A percentile compares a stretch with the other conserved stretches of the same genome.
Conservation (phyloP, 768 basidiomycete species). For the Suillus variegatus region DNA sequence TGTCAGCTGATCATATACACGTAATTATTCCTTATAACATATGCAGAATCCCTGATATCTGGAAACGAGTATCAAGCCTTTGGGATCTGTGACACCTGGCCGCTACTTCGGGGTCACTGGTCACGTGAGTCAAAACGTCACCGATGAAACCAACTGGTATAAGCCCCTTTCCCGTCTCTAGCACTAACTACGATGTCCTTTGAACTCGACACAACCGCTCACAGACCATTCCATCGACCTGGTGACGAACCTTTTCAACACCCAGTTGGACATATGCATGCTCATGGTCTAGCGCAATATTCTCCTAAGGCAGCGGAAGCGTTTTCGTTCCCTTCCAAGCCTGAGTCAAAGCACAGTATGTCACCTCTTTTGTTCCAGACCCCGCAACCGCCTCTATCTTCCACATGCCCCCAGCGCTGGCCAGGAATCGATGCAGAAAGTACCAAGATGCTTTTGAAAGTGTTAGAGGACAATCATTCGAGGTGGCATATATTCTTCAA, state of each 20-base stretch:
- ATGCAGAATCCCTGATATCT: neutral
- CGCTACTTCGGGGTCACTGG: neutral
- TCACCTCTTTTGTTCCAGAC: conserved; percentile 6
- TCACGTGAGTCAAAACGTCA: neutral
- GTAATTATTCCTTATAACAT: neutral
- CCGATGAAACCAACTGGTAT: neutral
- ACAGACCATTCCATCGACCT: conserved; percentile 19
- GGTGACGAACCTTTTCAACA: conserved; percentile 24
- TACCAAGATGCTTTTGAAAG: conserved; percentile 17
- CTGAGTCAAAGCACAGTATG: too few relatives aligned
- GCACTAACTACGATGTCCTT: conserved; percentile 15
- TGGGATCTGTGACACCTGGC: neutral
- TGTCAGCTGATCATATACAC: neutral
- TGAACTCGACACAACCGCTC: conserved; percentile 14
- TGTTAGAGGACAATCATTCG: conserved; percentile 30
- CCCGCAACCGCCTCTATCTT: conserved; percentile 13
- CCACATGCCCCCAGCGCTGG: conserved; percentile 24
- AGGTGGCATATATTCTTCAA: conserved; percentile 39
- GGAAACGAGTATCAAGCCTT: neutral
- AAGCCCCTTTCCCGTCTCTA: neutral
- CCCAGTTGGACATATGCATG: conserved; percentile 14
- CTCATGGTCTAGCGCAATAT: conserved; percentile 24
- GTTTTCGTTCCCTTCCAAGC: conserved; percentile 13
- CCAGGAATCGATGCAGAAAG: conserved; percentile 32
- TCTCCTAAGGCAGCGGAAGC: conserved; percentile 23